Percentiles rank a stretch among this genome's conserved stretches.
Conservation (phyloP, 805 yeast species). For the Zygotorulaspora chibaensis region DNA sequence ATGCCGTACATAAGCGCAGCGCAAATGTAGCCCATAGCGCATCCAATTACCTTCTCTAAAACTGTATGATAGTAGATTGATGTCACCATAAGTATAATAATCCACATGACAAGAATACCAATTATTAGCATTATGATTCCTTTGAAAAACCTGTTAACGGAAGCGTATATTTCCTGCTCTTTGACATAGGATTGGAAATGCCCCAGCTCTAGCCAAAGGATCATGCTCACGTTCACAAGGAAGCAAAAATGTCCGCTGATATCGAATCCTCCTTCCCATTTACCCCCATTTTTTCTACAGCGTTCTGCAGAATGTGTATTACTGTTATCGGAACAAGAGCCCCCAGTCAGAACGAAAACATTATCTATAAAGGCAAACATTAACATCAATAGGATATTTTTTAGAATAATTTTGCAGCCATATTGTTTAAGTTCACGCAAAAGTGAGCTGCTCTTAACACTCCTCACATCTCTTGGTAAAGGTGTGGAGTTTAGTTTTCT, state of each 20-base stretch:
- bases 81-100: conserved; percentile 61
- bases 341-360: conserved; percentile 35
- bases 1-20: conserved; percentile 42
- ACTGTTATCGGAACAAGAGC: conserved; percentile 26
- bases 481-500: conserved; percentile 7
- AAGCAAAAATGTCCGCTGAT: conserved; percentile 51
- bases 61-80: conserved; percentile 79
- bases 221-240: conserved; percentile 40
- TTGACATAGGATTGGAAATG: conserved; percentile 12
- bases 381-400: conserved; percentile 21
- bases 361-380: conserved; percentile 33
- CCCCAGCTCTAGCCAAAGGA: conserved; percentile 38
- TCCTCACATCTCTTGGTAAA: conserved; percentile 15
- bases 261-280: conserved; percentile 51
- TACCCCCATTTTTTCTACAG: conserved; percentile 33
- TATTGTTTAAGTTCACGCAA: conserved; percentile 19
- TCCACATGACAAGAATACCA: conserved; percentile 44
- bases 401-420: conserved; percentile 26
- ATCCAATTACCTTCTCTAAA: conserved; percentile 68
- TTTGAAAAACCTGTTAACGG: conserved; percentile 5
- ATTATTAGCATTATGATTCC: conserved; percentile 7
- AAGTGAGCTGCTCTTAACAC: neutral
- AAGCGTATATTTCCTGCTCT: conserved; percentile 8
- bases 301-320: conserved; percentile 31
- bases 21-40: conserved; percentile 56